Evolutionary conservation across 108 stramenopile species (phyloP).

Genomic region (Mediolabrus comicus): DNA sequence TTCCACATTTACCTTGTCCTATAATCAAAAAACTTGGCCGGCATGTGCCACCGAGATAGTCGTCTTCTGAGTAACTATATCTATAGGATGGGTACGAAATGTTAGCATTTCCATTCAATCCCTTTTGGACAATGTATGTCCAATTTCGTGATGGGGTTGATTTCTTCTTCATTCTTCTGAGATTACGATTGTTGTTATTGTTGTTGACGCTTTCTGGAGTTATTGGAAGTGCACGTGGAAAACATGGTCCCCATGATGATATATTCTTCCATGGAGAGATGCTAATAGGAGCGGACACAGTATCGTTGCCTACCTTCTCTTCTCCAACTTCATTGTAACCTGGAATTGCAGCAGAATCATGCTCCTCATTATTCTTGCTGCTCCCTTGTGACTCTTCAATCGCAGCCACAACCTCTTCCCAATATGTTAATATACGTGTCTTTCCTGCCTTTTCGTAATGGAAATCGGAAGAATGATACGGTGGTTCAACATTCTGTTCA

Average conservation of each 20-base stretch:
- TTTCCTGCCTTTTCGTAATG: conserved; percentile 4
- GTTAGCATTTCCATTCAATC: background rate
- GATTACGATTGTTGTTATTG: background rate
- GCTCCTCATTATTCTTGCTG: background rate
- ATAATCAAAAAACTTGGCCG: conserved; percentile 86
- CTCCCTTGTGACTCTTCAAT: conserved; percentile 2
- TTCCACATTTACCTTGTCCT: conserved; percentile 89
- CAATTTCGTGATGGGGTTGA: conserved; percentile 8
- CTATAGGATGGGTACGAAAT: conserved; percentile 8
- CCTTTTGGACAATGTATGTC: conserved; percentile 22
- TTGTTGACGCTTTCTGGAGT: no score
- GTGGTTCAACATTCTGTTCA: background rate
- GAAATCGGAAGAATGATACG: conserved; percentile 8
- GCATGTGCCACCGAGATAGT: conserved; percentile 51
- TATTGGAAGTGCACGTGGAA: conserved; percentile 5
- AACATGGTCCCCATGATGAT: conserved; percentile 42
- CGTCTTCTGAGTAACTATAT: conserved; percentile 8
- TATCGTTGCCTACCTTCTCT: no score
- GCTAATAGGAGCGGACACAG: background rate
- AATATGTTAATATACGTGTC: conserved; percentile 20
- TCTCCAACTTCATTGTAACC: background rate
- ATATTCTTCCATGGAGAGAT: conserved; percentile 3
- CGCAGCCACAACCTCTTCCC: conserved; percentile 30
- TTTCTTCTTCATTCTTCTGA: background rate
- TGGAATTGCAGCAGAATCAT: background rate